Percentiles rank a stretch among this genome's conserved stretches.
phyloP scores from a whole-genome alignment of 1,284 basidiomycete genomes.

The Tetrapyrgos nigripes region DNA sequence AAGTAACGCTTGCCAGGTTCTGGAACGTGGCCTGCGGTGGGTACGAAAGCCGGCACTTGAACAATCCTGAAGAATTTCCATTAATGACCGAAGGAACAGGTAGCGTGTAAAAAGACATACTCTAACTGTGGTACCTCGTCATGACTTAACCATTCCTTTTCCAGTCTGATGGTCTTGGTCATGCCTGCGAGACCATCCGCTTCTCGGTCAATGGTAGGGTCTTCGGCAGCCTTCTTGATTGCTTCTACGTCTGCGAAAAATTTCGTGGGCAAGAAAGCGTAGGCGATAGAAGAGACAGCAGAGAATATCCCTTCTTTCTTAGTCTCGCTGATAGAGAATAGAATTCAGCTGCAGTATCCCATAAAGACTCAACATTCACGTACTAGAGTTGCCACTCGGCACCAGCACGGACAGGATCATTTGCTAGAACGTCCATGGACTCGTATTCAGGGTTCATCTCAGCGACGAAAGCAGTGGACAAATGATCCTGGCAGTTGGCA shows the following conservation, averaged over 20 bases:
- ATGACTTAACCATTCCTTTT: not conserved
- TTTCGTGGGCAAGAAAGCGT: not conserved
- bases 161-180: not conserved
- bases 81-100: not conserved
- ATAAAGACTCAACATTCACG: not conserved
- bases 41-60: not conserved
- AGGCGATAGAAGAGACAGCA: not conserved
- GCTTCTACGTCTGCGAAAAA: not conserved
- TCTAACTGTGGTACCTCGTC: conserved; percentile 1
- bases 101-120: not conserved
- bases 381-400: conserved; percentile 3
- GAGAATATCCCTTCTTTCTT: not conserved
- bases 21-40: conserved; percentile 6
- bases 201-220: not conserved
- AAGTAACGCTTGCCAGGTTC: conserved; percentile 25
- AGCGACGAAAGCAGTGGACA: not conserved
- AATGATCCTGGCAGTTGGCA: conserved; percentile 12
- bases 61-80: not conserved
- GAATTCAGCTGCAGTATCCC: not conserved
- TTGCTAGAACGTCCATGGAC: conserved; percentile 4
- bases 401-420: not conserved
- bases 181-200: not conserved
- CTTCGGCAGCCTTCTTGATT: not conserved
- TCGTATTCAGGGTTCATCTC: conserved; percentile 8
- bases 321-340: not conserved